phyloP scores from a whole-genome alignment of 2,329 filamentous ascomycete genomes.

The Fusarium succisae region DNA sequence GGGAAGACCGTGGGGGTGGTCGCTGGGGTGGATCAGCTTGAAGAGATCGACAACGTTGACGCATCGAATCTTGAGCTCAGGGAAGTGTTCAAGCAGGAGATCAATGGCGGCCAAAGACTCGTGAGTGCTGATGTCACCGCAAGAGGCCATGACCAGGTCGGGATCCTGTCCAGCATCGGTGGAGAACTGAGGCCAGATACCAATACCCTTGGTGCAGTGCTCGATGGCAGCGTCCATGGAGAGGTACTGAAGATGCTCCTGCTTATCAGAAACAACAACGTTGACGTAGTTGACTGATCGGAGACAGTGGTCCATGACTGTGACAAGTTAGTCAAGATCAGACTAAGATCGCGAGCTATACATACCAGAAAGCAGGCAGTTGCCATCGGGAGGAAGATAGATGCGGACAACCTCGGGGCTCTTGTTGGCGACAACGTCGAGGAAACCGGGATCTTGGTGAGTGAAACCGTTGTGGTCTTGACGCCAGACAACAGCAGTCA shows the following conservation, averaged over 20 bases:
- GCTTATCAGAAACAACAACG: slow-evolving; percentile 82
- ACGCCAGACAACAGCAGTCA: slow-evolving; percentile 82
- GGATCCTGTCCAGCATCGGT: slow-evolving; percentile 75
- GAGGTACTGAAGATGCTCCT: slow-evolving; percentile 81
- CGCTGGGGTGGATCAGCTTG: slow-evolving; percentile 75
- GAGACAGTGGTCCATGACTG: slow-evolving; percentile 78
- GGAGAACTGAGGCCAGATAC: slow-evolving; percentile 81
- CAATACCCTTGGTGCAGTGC: slow-evolving; percentile 81
- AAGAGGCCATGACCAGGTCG: slow-evolving; percentile 79
- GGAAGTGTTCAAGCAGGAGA: slow-evolving; percentile 75
- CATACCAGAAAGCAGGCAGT: slow-evolving; percentile 72
- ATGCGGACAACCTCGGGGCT: slow-evolving; percentile 82
- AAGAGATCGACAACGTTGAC: slow-evolving; percentile 85
- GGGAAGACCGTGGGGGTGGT: slow-evolving; percentile 78
- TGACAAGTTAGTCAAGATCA: slow-evolving; percentile 20
- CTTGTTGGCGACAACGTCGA: slow-evolving; percentile 83
- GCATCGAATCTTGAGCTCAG: slow-evolving; percentile 78
- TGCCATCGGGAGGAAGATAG: slow-evolving; percentile 82
- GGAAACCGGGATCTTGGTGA: slow-evolving; percentile 82
- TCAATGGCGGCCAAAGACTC: slow-evolving; percentile 80
- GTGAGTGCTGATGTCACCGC: slow-evolving; percentile 78
- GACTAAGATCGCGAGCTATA: neutral
- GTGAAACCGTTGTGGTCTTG: slow-evolving; percentile 89
- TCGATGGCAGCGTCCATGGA: slow-evolving; percentile 75
- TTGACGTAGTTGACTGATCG: slow-evolving; percentile 82